Evolutionary conservation across 2,329 filamentous ascomycete species (phyloP), one percentile per base, ranked within the genome.

Genomic region (Bipolaris sorokiniana): DNA sequence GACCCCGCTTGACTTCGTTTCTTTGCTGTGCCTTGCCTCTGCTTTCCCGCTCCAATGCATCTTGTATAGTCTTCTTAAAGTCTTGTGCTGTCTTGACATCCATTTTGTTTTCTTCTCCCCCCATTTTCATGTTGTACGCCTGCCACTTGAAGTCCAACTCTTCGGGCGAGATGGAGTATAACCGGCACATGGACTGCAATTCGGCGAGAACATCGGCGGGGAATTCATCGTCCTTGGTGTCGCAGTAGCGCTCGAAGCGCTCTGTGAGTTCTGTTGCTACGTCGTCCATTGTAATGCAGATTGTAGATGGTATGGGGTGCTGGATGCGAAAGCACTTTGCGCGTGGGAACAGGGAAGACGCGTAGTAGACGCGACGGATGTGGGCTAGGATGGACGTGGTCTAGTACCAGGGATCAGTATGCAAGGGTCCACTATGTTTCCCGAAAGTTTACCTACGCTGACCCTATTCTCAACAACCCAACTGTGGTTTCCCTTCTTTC

Each of bases 91-190:
- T 89, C 36, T 89, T 85, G 40, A 96, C 82, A 46, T 89, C 86
- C 59, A 91, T 79, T 58, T 83, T 88, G 60, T 88, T 88, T 55
- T 92, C 90, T 54, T 96, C 91, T 46, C 86, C 81, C 22, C 93
- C 91, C 88, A 98, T 92, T 78, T 94, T 96, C 74, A 99, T 89
- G 77, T 90, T 93, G 82, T 97, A 98, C 0, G 92, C 94, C 77
- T 99, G 95, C 95, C 95, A 99, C 83, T 98, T 98, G 86, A 92
- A 97, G 78, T 92, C 97, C 23, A 98, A 83, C 74, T 98, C 95
- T 75, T 98, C 88, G 33, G 88, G 83, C 15, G 88, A 86, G 59
- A 98, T 84, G 46, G 87, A 87, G 78, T 97, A 91, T 58, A 98
- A 83, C 52, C 89, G 88, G 79, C 95, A 85, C 74, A 97, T 96